Base-by-base conservation (phyloP, 176 grass and related monocot species). In the Puccinellia tenuiflora region DNA sequence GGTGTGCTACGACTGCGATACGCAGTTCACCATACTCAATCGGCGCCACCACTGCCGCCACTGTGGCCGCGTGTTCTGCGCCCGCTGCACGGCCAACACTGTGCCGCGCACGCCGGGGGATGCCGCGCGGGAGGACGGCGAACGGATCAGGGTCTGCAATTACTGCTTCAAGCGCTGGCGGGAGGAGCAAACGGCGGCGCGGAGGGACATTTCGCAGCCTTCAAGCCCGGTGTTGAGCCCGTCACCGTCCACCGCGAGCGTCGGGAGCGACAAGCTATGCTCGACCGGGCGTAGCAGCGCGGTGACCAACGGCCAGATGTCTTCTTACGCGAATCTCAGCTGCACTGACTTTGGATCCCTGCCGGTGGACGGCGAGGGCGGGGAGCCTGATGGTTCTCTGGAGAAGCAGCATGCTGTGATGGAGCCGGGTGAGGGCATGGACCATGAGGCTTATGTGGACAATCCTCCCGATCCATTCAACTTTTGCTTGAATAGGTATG, bases 11-110 rank as follows among this genome's bases (percentile, higher is more conserved):
- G 96, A 99, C 59, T 99, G 96, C 83, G 96, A 99, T 26, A 80
- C 88, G 34, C 96, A 96, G 68, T 99, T 99, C 83, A 99, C 93
- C 17, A 78, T 99, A 21, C 87, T 96, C 64, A 95, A 99, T 76
- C 87, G 96, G 52, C 89, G 96, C 9, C 96, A 99, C 83, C 96
- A 99, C 78, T 99, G 96, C 62, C 93, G 96, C 5, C 81, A 93
- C 40, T 99, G 97, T 28, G 97, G 93, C n/a, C 85, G 93, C 38
- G 91, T 99, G n/a, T 99, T 99, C 84, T 99, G 97, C 81, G 86
- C 89, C 48, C 90, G 88, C 60, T 99, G 96, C 84, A 96, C 96
- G 25, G 84, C 93, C 12, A 92, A 95, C 76, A 94, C 86, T 2
- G 72, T 99, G 74, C 87, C 86, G 38, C 85, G 68, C 50, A 42